Base-by-base conservation (phyloP, 2,329 filamentous ascomycete species). In the Davidsoniella virescens region DNA sequence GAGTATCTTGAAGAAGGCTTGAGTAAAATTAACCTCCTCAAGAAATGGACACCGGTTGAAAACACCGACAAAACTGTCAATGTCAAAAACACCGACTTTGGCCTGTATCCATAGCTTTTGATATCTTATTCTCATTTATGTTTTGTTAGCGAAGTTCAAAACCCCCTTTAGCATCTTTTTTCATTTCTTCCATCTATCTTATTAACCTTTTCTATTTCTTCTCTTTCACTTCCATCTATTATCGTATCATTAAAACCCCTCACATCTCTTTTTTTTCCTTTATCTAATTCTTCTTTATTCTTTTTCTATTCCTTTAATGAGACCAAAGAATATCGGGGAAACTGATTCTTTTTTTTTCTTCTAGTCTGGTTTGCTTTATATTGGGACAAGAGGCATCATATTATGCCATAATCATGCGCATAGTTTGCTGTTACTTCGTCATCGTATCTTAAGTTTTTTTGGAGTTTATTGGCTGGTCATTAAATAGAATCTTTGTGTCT, bases 1-100 rank as follows among this genome's bases (percentile, higher is more conserved):
- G 71, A 75, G 57, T 65, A 68, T 40, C 57, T 66, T 6, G 51
- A 50, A 3, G 51, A 53, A 12, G 44, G 45, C 12, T 41, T 42
- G 26, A 52, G 20, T 38, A 49, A 40, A 33, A 26, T 46, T 29
- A 47, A 36, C 20, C 45, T 33, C 26, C 26, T 33, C 26, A 8
- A 33, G 26, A 33, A 33, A 33, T 33, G 26, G 26, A 33, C 10
- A 12, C 26, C 48, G 5, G 33, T 50, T 50, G 48, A 50, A 38
- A 50, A 39, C 20, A 25, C 25, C 9, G 48, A 44, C 8, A 38
- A 38, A 2, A 38, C 23, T 9, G 29, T 9, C 18, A 42, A 23
- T 5, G n/a, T 29, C 18, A 42, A 37, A 23, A 36, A 50, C 18
- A 43, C 50, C 20, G 44, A 36, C 25, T 50, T 53, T 50, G 47